These are phyloP conservation scores for Passalora sequoiae DNA, from an alignment of 2,329 filamentous ascomycete genomes.

Conservation along the genomic window DNA sequence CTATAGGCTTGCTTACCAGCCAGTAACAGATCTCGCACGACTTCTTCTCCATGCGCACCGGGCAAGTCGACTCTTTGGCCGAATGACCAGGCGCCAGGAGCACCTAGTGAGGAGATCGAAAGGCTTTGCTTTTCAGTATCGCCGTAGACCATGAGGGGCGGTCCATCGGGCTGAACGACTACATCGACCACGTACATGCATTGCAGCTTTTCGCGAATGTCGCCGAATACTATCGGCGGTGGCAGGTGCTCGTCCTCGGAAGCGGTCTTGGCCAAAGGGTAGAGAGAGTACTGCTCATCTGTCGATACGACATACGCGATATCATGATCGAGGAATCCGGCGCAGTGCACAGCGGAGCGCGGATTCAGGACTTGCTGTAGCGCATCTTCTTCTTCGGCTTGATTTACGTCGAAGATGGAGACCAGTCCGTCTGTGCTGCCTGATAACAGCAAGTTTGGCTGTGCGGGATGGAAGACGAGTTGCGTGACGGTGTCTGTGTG, in stretches of 20 bases:
- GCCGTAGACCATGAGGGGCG: conserved; percentile 30
- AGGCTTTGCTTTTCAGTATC: conserved; percentile 29
- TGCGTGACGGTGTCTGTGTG: conserved; percentile 58
- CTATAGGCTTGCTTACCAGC: conserved; percentile 36
- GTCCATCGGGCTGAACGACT: conserved; percentile 40
- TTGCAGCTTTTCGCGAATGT: conserved; percentile 59
- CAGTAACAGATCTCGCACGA: conserved; percentile 44
- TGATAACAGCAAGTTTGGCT: conserved; percentile 61
- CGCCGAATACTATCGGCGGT: conserved; percentile 57
- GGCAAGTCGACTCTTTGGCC: conserved; percentile 31
- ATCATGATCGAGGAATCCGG: conserved; percentile 61
- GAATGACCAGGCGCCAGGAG: conserved; percentile 26
- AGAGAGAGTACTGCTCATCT: conserved; percentile 71
- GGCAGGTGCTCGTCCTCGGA: conserved; percentile 50
- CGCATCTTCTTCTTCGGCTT: conserved; percentile 71
- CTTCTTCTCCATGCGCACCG: conserved; percentile 46
- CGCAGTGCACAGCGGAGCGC: conserved; percentile 66
- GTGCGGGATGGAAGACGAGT: conserved; percentile 42
- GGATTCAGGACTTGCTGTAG: conserved; percentile 75
- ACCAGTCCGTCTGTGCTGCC: conserved; percentile 76
- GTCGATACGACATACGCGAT: conserved; percentile 70
- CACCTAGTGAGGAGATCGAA: conserved; percentile 25
- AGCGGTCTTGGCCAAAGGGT: conserved; percentile 61
- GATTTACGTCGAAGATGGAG: conserved; percentile 67
- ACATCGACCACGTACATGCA: conserved; percentile 73